A percentile compares a stretch with the other conserved stretches of the same genome.
phyloP scores from a whole-genome alignment of 164 flowering plant species.

The Piper betle region DNA sequence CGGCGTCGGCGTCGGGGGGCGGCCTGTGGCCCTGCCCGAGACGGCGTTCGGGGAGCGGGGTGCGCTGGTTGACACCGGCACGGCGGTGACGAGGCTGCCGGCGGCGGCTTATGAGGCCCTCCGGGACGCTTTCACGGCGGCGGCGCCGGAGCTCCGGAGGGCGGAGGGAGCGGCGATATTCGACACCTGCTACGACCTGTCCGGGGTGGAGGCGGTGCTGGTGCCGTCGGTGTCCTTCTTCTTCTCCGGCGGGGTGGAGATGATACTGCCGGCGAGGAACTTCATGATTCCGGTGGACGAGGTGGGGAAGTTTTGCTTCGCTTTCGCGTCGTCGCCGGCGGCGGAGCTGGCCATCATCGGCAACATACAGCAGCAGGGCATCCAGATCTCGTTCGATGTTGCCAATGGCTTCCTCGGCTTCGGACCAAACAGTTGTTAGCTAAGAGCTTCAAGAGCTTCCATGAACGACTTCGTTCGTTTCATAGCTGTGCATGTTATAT shows the following conservation, averaged over 20 bases:
- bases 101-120: conserved; percentile 43
- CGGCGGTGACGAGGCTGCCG: conserved; percentile 83
- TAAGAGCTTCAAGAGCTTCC: background rate
- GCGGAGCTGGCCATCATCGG: conserved; percentile 79
- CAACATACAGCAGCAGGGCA: conserved; percentile 56
- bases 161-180: conserved; percentile 48
- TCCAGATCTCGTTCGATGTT: conserved; percentile 68
- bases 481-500: too few relatives aligned
- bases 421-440: conserved; percentile 70
- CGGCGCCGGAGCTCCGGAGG: conserved; percentile 47
- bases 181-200: conserved; percentile 73
- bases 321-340: conserved; percentile 66
- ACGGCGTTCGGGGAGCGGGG: conserved; percentile 66
- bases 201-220: conserved; percentile 45
- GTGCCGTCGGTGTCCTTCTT: conserved; percentile 90
- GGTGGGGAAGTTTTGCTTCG: conserved; percentile 78
- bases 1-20: conserved; percentile 79
- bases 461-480: too few relatives aligned
- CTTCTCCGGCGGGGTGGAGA: conserved; percentile 57
- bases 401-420: conserved; percentile 80
- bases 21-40: conserved; percentile 26
- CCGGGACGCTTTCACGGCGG: conserved; percentile 42
- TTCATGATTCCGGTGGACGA: conserved; percentile 84
- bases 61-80: conserved; percentile 87
- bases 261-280: conserved; percentile 77